Evolutionary conservation across 2,329 filamentous ascomycete species (phyloP), one percentile per base, ranked within the genome.

Genomic region (Aureobasidium sp.): DNA sequence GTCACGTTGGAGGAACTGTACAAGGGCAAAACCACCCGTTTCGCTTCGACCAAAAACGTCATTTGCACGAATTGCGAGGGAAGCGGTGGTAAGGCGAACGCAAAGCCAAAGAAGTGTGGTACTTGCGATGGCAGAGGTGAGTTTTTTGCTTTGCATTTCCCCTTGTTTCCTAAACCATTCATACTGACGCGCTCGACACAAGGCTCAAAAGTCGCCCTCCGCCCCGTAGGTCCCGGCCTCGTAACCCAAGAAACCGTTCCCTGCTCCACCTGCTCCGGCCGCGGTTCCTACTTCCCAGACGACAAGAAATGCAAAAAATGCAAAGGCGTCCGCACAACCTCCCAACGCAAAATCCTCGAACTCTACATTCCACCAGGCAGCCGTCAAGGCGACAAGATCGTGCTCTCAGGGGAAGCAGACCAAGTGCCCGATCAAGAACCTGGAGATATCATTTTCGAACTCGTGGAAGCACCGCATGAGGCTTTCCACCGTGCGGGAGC

Each of bases 271-370:
- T 99, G 94, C 76, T 82, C 86, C 63, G 93, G 92, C 37, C 83
- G 86, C n/a, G 94, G 94, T 6, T 86, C 87, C 71, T 86, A 92
- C 71, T 96, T 86, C 78, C 93, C 93, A 75, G 91, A 96, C 71
- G 97, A 97, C 80, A 94, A 99, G 71, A 90, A 91, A 72, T 99
- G 94, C 81, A 96, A 96, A 82, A 97, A 94, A 80, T 99, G 94
- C 85, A 97, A 97, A 78, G 94, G 94, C 70, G 90, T 89, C 75
- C 85, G 90, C 65, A 91, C 90, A 14, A 85, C 86, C 48, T 88
- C 91, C 69, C 89, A 94, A 76, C 94, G 90, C 76, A 99, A 97
- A 79, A 89, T 93, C 3, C 81, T 99, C 64, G 94, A 99, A 77
- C 87, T 99, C 58, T 97, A 97, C 78, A 96, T 99, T 63, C 91